Conservation (phyloP, 108 stramenopile genomes). For the Nitzschia inconspicua region DNA sequence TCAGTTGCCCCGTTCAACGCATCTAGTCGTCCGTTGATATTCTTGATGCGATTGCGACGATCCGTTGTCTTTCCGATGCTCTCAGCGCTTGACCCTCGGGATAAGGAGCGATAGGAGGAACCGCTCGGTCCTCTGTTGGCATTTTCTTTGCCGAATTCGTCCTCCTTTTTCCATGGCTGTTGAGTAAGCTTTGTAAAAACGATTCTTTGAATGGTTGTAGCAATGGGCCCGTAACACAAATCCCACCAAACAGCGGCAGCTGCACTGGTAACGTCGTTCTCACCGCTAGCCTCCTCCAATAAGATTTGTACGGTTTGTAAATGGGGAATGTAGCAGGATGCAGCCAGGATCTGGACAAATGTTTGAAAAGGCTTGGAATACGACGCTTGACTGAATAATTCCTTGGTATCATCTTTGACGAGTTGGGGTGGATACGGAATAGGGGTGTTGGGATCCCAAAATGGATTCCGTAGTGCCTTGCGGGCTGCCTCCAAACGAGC, state of each 20-base stretch:
- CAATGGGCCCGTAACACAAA: slow-evolving; percentile 8
- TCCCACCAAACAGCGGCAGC: slow-evolving; percentile 1
- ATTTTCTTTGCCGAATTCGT: neutral
- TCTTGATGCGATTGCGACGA: neutral
- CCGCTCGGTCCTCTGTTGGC: neutral
- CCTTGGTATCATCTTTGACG: neutral
- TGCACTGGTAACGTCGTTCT: neutral
- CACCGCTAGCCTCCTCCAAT: neutral
- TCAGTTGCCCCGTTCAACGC: neutral
- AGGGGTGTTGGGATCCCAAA: slow-evolving; percentile 6
- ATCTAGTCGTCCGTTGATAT: neutral
- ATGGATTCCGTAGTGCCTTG: neutral
- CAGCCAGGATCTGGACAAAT: neutral
- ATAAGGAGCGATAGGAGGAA: no score
- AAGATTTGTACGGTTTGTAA: slow-evolving; percentile 4
- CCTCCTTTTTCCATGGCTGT: neutral
- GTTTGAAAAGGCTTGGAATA: neutral
- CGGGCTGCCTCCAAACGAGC: neutral
- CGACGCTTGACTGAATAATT: neutral
- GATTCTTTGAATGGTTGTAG: slow-evolving; percentile 8
- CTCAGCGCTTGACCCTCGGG: no score
- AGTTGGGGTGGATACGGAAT: neutral
- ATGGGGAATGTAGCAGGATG: neutral
- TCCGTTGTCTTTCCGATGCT: neutral
- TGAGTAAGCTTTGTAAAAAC: slow-evolving; percentile 2